phyloP scores from a whole-genome alignment of 768 basidiomycete genomes.

The Suillus variegatus region DNA sequence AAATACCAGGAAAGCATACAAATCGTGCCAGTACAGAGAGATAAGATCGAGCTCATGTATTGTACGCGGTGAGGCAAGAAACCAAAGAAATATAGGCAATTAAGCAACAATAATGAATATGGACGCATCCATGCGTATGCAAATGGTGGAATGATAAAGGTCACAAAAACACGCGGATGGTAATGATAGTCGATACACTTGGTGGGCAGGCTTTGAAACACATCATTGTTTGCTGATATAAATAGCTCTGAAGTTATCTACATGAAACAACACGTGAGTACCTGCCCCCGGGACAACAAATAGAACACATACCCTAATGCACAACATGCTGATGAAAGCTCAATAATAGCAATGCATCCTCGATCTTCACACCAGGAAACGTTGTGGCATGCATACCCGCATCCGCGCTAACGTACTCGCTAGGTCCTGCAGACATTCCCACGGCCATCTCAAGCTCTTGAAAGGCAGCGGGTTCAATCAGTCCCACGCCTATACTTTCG shows the following conservation, averaged over 20 bases:
- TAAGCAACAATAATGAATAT: constrained; percentile 40
- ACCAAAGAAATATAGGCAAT: constrained; percentile 19
- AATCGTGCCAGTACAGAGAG: constrained; percentile 2
- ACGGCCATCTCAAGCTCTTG: constrained; percentile 51
- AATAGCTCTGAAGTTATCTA: constrained; percentile 5
- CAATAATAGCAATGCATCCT: constrained; percentile 73
- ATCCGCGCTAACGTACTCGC: constrained; percentile 24
- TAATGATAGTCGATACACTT: constrained; percentile 9
- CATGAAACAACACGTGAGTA: not conserved
- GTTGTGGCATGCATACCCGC: constrained; percentile 27
- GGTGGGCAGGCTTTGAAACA: constrained; percentile 4
- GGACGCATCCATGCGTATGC: constrained; percentile 12
- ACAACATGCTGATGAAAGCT: constrained; percentile 72
- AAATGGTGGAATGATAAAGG: not conserved
- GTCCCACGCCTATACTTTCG: constrained; percentile 35
- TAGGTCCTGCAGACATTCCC: constrained; percentile 22
- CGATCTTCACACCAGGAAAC: constrained; percentile 61
- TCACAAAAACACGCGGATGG: not conserved
- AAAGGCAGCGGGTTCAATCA: constrained; percentile 43
- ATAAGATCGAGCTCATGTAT: constrained; percentile 1
- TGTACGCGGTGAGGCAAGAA: not conserved
- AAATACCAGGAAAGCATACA: constrained; percentile 6
- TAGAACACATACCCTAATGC: constrained; percentile 37
- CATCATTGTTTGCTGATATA: constrained; percentile 1
- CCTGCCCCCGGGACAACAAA: not conserved